These are phyloP conservation scores for Glycyrrhiza uralensis DNA, from an alignment of 306 rosid genomes.

Conservation along the genomic window DNA sequence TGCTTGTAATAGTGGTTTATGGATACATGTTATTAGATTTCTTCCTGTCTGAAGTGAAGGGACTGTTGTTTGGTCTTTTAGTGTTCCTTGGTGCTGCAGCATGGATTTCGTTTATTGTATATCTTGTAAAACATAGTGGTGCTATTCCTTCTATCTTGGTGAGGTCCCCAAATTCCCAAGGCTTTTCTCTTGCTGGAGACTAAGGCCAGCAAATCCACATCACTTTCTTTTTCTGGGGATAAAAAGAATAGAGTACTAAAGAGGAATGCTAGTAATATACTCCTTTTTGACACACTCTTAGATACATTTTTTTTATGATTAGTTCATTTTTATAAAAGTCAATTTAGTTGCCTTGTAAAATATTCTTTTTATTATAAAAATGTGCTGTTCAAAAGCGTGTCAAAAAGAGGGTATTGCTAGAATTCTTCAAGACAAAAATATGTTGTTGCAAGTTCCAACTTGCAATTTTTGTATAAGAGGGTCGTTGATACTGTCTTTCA, in stretches of 20 bases:
- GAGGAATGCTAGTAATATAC: background rate
- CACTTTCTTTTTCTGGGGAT: background rate
- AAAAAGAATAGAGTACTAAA: background rate
- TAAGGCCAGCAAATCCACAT: background rate
- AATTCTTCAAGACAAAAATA: too few species aligned
- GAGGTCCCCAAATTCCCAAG: conserved; percentile 30
- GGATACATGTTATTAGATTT: conserved; percentile 47
- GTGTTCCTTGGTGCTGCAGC: conserved; percentile 34
- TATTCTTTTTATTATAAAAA: too few species aligned
- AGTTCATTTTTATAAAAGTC: background rate
- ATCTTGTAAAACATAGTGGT: conserved; percentile 40
- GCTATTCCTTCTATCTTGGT: conserved; percentile 35
- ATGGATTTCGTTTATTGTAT: conserved; percentile 42
- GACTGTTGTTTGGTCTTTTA: conserved; percentile 34
- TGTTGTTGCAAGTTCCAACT: background rate
- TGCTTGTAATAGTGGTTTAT: conserved; percentile 39
- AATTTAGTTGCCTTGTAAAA: background rate
- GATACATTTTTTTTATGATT: background rate
- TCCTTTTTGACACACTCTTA: background rate
- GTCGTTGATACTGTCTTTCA: background rate
- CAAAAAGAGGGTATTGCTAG: background rate
- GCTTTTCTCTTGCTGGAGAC: conserved; percentile 32
- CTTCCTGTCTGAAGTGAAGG: conserved; percentile 45
- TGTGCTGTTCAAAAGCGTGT: background rate
- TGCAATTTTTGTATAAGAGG: background rate